Evolutionary conservation across 352 stramenopile genomes (phyloP).

Genomic region (Pythium scleroteichum): DNA sequence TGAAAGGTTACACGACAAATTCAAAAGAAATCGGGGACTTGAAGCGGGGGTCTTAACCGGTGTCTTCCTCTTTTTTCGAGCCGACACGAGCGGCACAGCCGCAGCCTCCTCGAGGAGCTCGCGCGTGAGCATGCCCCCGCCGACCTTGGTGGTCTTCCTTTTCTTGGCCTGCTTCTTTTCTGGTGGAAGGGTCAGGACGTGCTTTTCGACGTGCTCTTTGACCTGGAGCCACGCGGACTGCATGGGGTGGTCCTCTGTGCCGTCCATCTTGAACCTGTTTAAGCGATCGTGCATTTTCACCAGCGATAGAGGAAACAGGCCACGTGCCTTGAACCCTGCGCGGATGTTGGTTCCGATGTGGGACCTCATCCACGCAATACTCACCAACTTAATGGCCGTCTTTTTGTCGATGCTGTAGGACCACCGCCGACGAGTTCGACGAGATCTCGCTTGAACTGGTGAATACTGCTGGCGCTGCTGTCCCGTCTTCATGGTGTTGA

Average conservation of each 20-base stretch:
- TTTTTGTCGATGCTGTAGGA: too few relatives aligned
- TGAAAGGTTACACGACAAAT: too few relatives aligned
- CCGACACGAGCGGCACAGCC: too few relatives aligned
- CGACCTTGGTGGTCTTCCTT: constrained; percentile 11
- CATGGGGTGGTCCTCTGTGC: background rate
- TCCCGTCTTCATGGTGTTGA: too few relatives aligned
- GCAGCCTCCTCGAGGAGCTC: constrained; percentile 8
- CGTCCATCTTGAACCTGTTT: background rate
- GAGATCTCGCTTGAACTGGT: too few relatives aligned
- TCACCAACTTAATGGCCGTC: too few relatives aligned
- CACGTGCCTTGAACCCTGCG: constrained; percentile 9
- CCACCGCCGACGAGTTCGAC: too few relatives aligned
- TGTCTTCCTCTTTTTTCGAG: too few relatives aligned
- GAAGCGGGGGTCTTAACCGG: too few relatives aligned
- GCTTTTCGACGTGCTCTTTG: background rate
- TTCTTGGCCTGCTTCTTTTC: constrained; percentile 8
- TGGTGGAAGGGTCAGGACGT: constrained; percentile 2
- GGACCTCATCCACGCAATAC: too few relatives aligned
- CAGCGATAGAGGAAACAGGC: constrained; percentile 21
- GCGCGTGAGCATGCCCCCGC: background rate
- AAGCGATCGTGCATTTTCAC: constrained; percentile 5
- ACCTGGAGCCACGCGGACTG: constrained; percentile 9
- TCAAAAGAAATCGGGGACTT: too few relatives aligned
- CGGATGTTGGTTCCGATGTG: constrained; percentile 4
- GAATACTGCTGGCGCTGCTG: too few relatives aligned